These are phyloP conservation scores for Erysimum cheiranthoides DNA, from an alignment of 345 rosid genomes.

Conservation along the genomic window DNA sequence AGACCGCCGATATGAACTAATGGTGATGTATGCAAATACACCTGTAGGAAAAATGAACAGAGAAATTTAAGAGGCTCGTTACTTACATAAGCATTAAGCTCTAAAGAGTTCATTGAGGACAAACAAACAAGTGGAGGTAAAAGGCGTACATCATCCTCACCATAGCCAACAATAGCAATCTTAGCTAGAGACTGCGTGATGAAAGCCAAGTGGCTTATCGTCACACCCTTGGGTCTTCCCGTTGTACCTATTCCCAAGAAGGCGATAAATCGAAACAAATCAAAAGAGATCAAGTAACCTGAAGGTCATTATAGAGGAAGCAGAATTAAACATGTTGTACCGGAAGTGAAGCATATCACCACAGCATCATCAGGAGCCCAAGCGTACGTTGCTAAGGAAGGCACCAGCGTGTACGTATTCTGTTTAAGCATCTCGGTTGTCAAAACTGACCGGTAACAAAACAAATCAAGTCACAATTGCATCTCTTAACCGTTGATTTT, in stretches of 20 bases:
- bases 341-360: slow-evolving; percentile 86
- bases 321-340: slow-evolving; percentile 43
- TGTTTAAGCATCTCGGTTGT: slow-evolving; percentile 54
- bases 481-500: neutral
- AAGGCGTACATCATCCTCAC: slow-evolving; percentile 79
- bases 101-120: neutral
- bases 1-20: slow-evolving; percentile 89
- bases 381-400: slow-evolving; percentile 42
- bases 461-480: slow-evolving; percentile 17
- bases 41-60: slow-evolving; percentile 53
- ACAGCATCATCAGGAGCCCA: slow-evolving; percentile 83
- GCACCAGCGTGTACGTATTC: neutral
- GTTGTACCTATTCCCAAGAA: slow-evolving; percentile 70
- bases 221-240: slow-evolving; percentile 86
- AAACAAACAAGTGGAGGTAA: slow-evolving; percentile 6
- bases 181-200: slow-evolving; percentile 83
- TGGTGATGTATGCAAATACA: slow-evolving; percentile 84
- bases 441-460: slow-evolving; percentile 48
- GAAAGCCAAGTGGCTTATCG: slow-evolving; percentile 74
- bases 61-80: neutral
- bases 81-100: slow-evolving; percentile 5
- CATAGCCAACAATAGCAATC: slow-evolving; percentile 76
- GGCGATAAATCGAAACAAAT: slow-evolving; percentile 13
- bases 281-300: neutral
- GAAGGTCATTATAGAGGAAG: neutral